Evolutionary conservation across 805 yeast species (phyloP), one percentile per base, ranked within the genome.

Genomic region (Scheffersomyces stipitis): DNA sequence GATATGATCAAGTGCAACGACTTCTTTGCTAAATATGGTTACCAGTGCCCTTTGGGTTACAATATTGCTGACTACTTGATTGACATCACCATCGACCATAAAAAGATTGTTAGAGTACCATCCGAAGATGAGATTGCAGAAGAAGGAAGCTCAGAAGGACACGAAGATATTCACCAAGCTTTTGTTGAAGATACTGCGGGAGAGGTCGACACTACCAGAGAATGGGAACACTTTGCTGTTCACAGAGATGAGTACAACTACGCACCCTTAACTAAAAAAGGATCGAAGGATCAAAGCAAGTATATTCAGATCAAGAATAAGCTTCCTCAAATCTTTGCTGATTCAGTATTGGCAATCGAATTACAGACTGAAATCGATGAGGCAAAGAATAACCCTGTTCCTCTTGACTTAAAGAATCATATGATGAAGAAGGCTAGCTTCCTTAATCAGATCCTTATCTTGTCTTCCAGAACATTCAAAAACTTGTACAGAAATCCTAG

Each of bases 31-130:
- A 73, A 71, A 23, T 75, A 80, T 50, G 97, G 97, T 0, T 87
- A 79, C 60, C 64, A 69, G 34, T 88, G 96, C 61, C 99, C 99
- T 1, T 58, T 73, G 10, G 96, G 96, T 26, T 91, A 86, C 58
- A 93, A 93, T 54, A 78, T 93, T 51, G 99, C 98, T 1, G 99
- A 93, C 58, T 93, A 80, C 54, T 67, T 91, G 57, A 86, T 93
- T 44, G 99, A 93, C 56, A 77, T 93, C 26, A 90, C 97, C 0
- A 87, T 89, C 58, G 83, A 80, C 34, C 74, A 70, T 38, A 63
- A 64, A 28, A 66, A 57, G 37, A 45, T 62, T 5, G 42, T 61
- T n/a, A 44, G 56, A 30, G 51, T 60, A 32, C 24, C 24, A 9
- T 34, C 34, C 16, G 44, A 37, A 12, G 18, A 30, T 16, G 28